Base-by-base conservation (phyloP, 1,139 yeast genomes). In the Diutina sp. region DNA sequence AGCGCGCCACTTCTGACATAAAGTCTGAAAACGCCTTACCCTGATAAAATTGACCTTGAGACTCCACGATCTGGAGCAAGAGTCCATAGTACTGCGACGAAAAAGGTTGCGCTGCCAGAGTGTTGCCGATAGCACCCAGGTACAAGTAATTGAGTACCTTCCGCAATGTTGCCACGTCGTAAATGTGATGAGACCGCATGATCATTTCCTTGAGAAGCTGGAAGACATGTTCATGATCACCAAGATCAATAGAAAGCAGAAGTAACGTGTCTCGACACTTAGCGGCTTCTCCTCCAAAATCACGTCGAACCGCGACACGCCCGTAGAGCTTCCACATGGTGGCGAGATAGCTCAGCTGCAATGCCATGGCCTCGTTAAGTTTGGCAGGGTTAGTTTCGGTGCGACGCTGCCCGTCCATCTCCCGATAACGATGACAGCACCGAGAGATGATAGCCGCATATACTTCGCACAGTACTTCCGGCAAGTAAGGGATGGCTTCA, bases 141-240 rank as follows among this genome's bases (percentile, higher is more conserved):
- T 50, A 50, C n/a, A 50, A 18, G 12, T 50, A 50, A 65, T n/a
- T 60, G 62, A 58, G 70, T 70, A 58, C 59, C 61, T 58, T 67
- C 65, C 56, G 62, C 60, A 32, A 65, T 56, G 8, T 68, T 65
- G 1, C 76, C 77, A 56, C 67, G 58, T 74, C 76, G 44, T 64
- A 65, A 46, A 76, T 61, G 54, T 70, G 60, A 58, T 72, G 74
- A 51, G 70, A 66, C 56, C 70, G 72, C 38, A 74, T 57, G 44
- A 75, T 60, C 2, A 75, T 59, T 55, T 74, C 74, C 59, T 76
- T 76, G 28, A 76, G 65, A 21, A 76, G 58, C 58, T 74, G 76
- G 57, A 70, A 74, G 14, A 72, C 66, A 18, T 66, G 66, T 56
- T 72, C 70, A 57, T 69, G 73, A 58, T 76, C 79, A 8, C 73